Base-by-base conservation (phyloP, 78 protist species). In the Ministeria vibrans region DNA sequence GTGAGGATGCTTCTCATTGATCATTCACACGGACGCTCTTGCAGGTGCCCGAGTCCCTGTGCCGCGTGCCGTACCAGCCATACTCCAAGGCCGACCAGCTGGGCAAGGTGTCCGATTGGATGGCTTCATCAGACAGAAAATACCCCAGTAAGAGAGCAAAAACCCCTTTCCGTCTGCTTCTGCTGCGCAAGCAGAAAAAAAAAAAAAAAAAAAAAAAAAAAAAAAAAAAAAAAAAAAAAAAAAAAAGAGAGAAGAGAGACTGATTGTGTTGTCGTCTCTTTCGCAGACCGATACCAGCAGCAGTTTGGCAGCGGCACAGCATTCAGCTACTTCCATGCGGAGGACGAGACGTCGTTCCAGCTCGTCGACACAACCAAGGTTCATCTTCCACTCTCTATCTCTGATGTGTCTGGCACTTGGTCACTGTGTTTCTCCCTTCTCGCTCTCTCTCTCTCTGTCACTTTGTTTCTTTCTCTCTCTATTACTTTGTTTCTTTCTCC, bases 21-120 rank as follows among this genome's bases (percentile, higher is more conserved):
- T n/a, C n/a, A n/a, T n/a, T n/a, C n/a, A n/a, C n/a, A n/a, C n/a
- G n/a, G n/a, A n/a, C n/a, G n/a, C n/a, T n/a, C n/a, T n/a, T n/a
- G n/a, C 55, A 63, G 71, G 43, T 34, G 1, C 80, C 80, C 30
- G 39, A 59, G 41, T 7, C 49, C 49, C 53, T 71, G 34, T 13
- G 38, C 13, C 77, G 45, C 61, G 23, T 63, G n/a, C 86, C 80
- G 1, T 82, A 38, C 23, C 75, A 77, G 64, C 86, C 86, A 0
- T 82, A 45, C 76, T 30, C 61, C 55, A 82, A 82, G 76, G n/a
- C 55, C 25, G 86, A 76, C 45, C 46, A n/a, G 64, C 0, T 69
- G n/a, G 74, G 78, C 70, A 53, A 36, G 32, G 80, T 68, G 43
- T 75, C 86, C 42, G 86, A 82, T 77, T 82, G 86, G 86, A 42